These are phyloP conservation scores for Candida corydali DNA, from an alignment of 805 yeast genomes.

Conservation along the genomic window DNA sequence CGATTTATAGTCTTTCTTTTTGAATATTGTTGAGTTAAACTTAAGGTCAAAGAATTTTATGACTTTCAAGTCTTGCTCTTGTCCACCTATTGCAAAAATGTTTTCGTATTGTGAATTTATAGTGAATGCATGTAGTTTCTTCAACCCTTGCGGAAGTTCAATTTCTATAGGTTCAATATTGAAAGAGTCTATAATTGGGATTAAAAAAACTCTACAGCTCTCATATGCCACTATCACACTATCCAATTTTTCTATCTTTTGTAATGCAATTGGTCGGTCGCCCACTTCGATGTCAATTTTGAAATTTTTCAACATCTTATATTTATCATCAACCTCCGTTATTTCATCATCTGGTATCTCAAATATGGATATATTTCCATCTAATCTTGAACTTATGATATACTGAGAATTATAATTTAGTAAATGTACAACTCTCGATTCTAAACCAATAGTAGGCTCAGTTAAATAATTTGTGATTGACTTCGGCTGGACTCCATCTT, in stretches of 20 bases:
- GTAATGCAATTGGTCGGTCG: conserved; percentile 29
- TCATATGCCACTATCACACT: conserved; percentile 43
- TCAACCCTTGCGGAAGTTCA: conserved; percentile 29
- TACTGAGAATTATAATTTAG: conserved; percentile 25
- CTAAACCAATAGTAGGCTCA: conserved; percentile 22
- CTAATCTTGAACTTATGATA: conserved; percentile 39
- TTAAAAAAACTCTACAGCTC: conserved; percentile 39
- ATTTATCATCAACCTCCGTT: conserved; percentile 36
- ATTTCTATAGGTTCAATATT: conserved; percentile 27
- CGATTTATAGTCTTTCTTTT: conserved; percentile 15
- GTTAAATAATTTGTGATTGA: conserved; percentile 41
- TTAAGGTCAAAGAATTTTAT: conserved; percentile 31
- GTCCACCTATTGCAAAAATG: conserved; percentile 79
- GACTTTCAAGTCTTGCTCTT: conserved; percentile 67
- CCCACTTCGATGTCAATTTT: conserved; percentile 16
- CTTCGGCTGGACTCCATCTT: conserved; percentile 62
- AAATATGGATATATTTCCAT: conserved; percentile 41
- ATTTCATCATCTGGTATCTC: conserved; percentile 21
- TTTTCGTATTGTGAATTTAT: conserved; percentile 46
- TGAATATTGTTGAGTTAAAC: conserved; percentile 15
- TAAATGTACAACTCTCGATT: conserved; percentile 33
- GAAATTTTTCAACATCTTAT: conserved; percentile 29
- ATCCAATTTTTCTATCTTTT: conserved; percentile 23
- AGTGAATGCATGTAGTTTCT: conserved; percentile 46
- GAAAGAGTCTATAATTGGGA: conserved; percentile 25